These are phyloP conservation scores for Streptanthus diversifolius DNA, from an alignment of 345 rosid genomes.

Conservation along the genomic window DNA sequence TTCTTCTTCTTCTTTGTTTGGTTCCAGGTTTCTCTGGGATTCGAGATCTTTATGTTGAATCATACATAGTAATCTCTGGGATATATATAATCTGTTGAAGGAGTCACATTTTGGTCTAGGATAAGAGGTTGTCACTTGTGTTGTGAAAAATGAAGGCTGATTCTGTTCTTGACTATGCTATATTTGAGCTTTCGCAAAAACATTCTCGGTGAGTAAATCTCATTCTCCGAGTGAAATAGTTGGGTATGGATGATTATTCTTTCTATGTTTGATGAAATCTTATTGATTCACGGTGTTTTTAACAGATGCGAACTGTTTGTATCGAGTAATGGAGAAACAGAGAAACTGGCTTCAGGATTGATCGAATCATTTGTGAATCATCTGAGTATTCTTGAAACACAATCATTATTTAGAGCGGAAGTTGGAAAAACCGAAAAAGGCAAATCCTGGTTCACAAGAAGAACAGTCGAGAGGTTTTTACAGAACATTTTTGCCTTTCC, in stretches of 20 bases:
- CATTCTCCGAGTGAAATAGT: neutral
- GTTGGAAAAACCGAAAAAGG: conserved; percentile 42
- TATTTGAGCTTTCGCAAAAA: conserved; percentile 75
- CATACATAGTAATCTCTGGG: neutral
- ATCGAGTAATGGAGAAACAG: conserved; percentile 64
- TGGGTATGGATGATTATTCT: neutral
- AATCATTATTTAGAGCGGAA: conserved; percentile 59
- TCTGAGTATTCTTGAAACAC: conserved; percentile 61
- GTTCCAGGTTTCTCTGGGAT: conserved; percentile 4
- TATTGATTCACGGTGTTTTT: neutral
- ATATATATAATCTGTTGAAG: neutral
- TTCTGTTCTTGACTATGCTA: conserved; percentile 62
- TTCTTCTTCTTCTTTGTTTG: neutral
- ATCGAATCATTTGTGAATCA: conserved; percentile 75
- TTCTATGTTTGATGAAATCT: neutral
- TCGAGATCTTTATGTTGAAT: neutral
- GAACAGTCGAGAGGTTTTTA: conserved; percentile 81
- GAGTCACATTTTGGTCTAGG: conserved; percentile 6
- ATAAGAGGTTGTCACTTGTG: conserved; percentile 4
- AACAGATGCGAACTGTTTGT: conserved; percentile 63
- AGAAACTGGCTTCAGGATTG: conserved; percentile 82
- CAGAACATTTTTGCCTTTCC: neutral
- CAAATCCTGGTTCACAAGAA: conserved; percentile 77
- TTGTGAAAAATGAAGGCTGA: conserved; percentile 57
- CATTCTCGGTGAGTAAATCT: conserved; percentile 54